Evolutionary conservation across 2,329 filamentous ascomycete genomes (phyloP).

Genomic region (Botrytis porri): DNA sequence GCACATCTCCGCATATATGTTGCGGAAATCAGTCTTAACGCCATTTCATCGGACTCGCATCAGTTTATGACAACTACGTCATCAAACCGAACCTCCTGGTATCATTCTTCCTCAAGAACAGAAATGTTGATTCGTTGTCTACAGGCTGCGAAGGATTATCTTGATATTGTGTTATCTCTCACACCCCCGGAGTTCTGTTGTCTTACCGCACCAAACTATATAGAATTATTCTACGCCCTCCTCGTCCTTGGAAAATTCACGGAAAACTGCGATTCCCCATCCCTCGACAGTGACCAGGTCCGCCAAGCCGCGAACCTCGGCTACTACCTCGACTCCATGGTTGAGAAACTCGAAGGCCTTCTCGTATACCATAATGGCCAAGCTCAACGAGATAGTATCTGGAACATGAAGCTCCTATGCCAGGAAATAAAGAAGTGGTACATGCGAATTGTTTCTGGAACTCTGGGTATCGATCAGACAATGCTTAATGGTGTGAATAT

Average conservation of each 20-base stretch:
- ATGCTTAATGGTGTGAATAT: neutral
- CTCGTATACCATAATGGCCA: neutral
- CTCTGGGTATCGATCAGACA: neutral
- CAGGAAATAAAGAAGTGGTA: constrained; percentile 5
- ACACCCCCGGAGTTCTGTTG: neutral
- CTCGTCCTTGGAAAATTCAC: constrained; percentile 27
- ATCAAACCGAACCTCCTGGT: constrained; percentile 23
- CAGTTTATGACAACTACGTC: neutral
- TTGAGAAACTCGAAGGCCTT: constrained; percentile 14
- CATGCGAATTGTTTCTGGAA: neutral
- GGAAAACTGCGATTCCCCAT: constrained; percentile 18
- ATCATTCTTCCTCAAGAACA: constrained; percentile 25
- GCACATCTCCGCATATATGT: constrained; percentile 28
- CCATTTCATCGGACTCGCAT: constrained; percentile 11
- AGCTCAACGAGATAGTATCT: neutral
- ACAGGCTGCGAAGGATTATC: constrained; percentile 25
- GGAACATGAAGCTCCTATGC: neutral
- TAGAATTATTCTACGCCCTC: constrained; percentile 27
- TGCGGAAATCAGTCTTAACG: constrained; percentile 34
- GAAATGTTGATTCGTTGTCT: constrained; percentile 26
- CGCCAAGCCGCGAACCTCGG: constrained; percentile 23
- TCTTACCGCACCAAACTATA: constrained; percentile 23
- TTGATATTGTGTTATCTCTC: constrained; percentile 26
- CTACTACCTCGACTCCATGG: constrained; percentile 26
- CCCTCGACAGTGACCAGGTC: constrained; percentile 19